Evolutionary conservation across 2,329 filamentous ascomycete genomes (phyloP).

Genomic region (Trichoderma atroviride): DNA sequence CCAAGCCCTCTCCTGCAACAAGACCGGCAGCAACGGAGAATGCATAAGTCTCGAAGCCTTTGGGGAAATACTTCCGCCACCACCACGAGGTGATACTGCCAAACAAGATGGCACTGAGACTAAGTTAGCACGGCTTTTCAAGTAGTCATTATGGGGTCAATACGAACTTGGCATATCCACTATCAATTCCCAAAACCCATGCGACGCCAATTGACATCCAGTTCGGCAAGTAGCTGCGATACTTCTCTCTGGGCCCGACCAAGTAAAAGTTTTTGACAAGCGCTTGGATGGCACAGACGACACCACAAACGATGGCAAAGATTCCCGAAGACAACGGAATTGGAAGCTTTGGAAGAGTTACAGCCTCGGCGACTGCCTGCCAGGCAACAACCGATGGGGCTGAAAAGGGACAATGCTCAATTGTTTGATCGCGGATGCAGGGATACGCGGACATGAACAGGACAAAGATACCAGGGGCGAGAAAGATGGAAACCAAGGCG

Average conservation of each 20-base stretch:
- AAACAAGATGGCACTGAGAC: slow-evolving; percentile 52
- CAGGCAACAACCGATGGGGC: slow-evolving; percentile 67
- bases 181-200: slow-evolving; percentile 59
- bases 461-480: slow-evolving; percentile 68
- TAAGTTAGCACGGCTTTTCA: neutral
- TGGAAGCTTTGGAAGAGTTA: slow-evolving; percentile 58
- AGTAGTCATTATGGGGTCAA: neutral
- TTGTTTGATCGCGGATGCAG: slow-evolving; percentile 59
- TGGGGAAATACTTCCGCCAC: slow-evolving; percentile 57
- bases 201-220: slow-evolving; percentile 64
- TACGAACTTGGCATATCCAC: slow-evolving; percentile 48
- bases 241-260: slow-evolving; percentile 54
- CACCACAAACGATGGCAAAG: slow-evolving; percentile 59
- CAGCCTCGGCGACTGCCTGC: slow-evolving; percentile 65
- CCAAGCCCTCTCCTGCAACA: slow-evolving; percentile 65
- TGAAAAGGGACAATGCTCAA: slow-evolving; percentile 55
- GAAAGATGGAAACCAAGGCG: slow-evolving; percentile 64
- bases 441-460: slow-evolving; percentile 70
- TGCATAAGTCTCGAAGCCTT: slow-evolving; percentile 57
- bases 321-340: slow-evolving; percentile 58
- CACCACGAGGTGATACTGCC: slow-evolving; percentile 55
- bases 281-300: slow-evolving; percentile 54
- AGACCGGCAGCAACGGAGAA: slow-evolving; percentile 63
- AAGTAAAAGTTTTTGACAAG: slow-evolving; percentile 58
- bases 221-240: slow-evolving; percentile 61